phyloP scores from a whole-genome alignment of 768 basidiomycete genomes.

The Boletus subparvulus region DNA sequence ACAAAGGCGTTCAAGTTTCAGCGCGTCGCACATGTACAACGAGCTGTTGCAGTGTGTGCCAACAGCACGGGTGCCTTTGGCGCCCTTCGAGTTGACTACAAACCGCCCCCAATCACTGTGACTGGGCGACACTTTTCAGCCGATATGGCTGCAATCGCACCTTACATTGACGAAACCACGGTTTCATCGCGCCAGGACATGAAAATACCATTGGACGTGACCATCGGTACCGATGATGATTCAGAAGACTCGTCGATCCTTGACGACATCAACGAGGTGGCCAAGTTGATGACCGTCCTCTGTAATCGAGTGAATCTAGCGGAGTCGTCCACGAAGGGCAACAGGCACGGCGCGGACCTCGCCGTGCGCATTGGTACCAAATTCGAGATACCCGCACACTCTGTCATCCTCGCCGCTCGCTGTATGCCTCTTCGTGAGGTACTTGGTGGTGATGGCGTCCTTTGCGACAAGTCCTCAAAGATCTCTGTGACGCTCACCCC shows the following conservation, averaged over 20 bases:
- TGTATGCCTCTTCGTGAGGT: conserved; percentile 45
- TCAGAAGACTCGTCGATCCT: conserved; percentile 38
- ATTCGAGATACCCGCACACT: conserved; percentile 59
- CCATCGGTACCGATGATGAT: conserved; percentile 34
- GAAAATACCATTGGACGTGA: not conserved
- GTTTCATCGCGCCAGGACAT: not conserved
- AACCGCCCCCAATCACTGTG: conserved; percentile 53
- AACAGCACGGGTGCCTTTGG: conserved; percentile 89
- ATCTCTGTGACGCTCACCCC: conserved; percentile 32
- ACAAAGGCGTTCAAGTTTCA: conserved; percentile 72
- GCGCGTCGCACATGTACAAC: conserved; percentile 77
- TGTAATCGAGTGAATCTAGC: not conserved
- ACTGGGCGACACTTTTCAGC: conserved; percentile 57
- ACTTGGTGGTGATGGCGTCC: conserved; percentile 35
- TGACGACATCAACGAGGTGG: conserved; percentile 36
- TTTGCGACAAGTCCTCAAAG: conserved; percentile 30
- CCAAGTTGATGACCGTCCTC: conserved; percentile 21
- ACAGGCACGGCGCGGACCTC: conserved; percentile 63
- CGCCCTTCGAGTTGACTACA: conserved; percentile 74
- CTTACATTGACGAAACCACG: conserved; percentile 40
- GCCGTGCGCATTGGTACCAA: conserved; percentile 46
- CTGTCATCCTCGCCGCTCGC: conserved; percentile 63
- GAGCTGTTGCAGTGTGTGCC: conserved; percentile 80
- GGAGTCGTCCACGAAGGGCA: conserved; percentile 2
- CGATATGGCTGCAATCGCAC: conserved; percentile 66